Conservation (phyloP, 1,284 basidiomycete species). For the Caloboletus inedulis region DNA sequence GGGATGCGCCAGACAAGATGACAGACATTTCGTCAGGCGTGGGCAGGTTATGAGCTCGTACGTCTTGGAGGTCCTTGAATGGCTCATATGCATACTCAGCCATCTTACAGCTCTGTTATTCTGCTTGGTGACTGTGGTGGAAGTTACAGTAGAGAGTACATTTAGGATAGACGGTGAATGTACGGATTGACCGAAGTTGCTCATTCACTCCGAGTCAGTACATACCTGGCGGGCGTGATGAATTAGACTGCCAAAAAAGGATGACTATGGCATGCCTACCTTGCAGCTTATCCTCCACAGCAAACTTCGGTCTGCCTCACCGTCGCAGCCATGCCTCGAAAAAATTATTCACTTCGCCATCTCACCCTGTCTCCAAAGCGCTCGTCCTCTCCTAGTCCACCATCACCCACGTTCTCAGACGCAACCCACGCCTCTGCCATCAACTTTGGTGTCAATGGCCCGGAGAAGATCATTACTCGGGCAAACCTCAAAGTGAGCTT, state of each 20-base stretch:
- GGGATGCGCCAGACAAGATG: slow-evolving; percentile 80
- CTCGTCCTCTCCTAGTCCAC: slow-evolving; percentile 54
- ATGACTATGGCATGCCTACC: slow-evolving; percentile 3
- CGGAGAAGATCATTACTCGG: slow-evolving; percentile 79
- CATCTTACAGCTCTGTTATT: slow-evolving; percentile 9
- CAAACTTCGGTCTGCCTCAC: slow-evolving; percentile 9
- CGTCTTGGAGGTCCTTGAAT: slow-evolving; percentile 4
- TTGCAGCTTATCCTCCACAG: slow-evolving; percentile 17
- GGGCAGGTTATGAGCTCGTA: slow-evolving; percentile 31
- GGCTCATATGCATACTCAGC: slow-evolving; percentile 2
- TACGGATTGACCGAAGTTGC: neutral
- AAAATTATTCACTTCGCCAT: slow-evolving; percentile 56
- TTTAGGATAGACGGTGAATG: slow-evolving; percentile 14
- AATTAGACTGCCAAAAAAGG: slow-evolving; percentile 17
- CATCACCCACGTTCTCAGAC: slow-evolving; percentile 82
- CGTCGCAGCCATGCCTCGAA: slow-evolving; percentile 48
- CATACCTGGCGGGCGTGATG: neutral
- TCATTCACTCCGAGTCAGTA: neutral
- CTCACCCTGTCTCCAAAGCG: slow-evolving; percentile 52
- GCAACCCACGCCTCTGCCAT: slow-evolving; percentile 72
- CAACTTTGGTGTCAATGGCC: slow-evolving; percentile 68
- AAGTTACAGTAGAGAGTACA: slow-evolving; percentile 6
- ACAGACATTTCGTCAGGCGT: slow-evolving; percentile 63
- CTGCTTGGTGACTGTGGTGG: neutral
- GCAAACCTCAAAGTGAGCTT: slow-evolving; percentile 75